Evolutionary conservation across 2,329 filamentous ascomycete genomes (phyloP).

Genomic region (Exophiala sp.): DNA sequence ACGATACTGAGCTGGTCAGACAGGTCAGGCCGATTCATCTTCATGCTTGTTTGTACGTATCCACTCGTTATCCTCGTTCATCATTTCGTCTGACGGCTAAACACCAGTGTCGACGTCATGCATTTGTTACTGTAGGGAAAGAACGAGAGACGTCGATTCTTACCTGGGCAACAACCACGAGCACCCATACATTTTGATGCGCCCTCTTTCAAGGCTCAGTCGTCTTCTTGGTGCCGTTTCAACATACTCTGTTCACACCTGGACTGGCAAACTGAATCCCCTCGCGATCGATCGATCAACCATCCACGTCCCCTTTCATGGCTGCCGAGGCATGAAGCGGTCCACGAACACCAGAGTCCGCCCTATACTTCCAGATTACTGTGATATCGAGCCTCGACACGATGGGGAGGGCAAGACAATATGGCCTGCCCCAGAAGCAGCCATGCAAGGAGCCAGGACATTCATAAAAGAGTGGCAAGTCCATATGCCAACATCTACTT

Average conservation of each 20-base stretch:
- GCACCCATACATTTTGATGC: too few species aligned
- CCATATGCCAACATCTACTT: background rate
- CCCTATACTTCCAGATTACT: constrained; percentile 30
- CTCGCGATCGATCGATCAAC: background rate
- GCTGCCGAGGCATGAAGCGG: constrained; percentile 24
- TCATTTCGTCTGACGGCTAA: too few species aligned
- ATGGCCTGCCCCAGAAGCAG: constrained; percentile 56
- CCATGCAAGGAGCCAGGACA: constrained; percentile 51
- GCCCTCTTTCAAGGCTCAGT: background rate
- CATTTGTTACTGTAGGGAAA: too few species aligned
- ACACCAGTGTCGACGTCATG: too few species aligned
- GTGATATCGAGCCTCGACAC: constrained; percentile 29
- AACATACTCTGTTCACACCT: background rate
- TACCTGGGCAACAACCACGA: too few species aligned
- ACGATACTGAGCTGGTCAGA: too few species aligned
- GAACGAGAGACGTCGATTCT: too few species aligned
- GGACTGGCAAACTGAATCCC: too few species aligned
- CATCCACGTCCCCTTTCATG: background rate
- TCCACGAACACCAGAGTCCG: constrained; percentile 23
- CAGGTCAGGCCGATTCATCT: too few species aligned
- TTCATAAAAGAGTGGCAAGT: constrained; percentile 56
- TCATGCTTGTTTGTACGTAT: too few species aligned
- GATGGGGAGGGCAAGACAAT: constrained; percentile 46
- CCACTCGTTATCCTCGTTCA: too few species aligned
- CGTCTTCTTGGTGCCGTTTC: background rate